Base-by-base conservation (phyloP, 2,329 filamentous ascomycete genomes). In the Calonectria pauciramosa region DNA sequence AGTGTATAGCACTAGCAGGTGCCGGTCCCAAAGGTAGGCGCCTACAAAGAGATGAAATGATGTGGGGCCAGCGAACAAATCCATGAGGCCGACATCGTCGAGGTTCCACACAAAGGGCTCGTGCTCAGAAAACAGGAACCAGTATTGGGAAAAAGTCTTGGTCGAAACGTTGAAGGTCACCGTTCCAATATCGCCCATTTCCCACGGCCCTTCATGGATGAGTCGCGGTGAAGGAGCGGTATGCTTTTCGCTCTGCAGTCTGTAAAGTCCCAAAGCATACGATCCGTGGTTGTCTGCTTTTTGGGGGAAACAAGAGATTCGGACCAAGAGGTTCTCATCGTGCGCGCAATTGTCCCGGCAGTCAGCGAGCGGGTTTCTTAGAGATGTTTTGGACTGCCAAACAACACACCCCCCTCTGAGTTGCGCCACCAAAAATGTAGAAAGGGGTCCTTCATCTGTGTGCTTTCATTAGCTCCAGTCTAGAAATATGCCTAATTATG, bases 81-180 rank as follows among this genome's bases (percentile, higher is more conserved):
- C 51, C 70, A 63, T 32, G 26, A 34, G 41, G 34, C 23, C 51
- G 34, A 70, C 44, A 9, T 36, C 0, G 2, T 18, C 20, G 1
- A 36, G 70, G 8, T 72, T 51, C 75, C 75, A 79, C 11, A 72
- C 14, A 9, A 77, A 41, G 9, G 56, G 63, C 7, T 74, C 63
- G 4, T 56, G 32, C 13, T 52, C 44, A 14, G 60, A 30, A 23
- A 71, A 74, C 8, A 38, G 23, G 32, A 75, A 80, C 41, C 74
- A 74, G 52, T 69, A 41, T 8, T 72, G 66, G 1, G 38, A 49
- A 65, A 80, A 80, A 0, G 60, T 73, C 44, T 78, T 60, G 6
- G 72, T 76, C 6, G 75, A 28, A 38, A 75, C 64, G n/a, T 80
- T 80, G 56, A 80, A 80, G 1, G 72, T 66, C 4, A 80, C 5